Percentiles rank a stretch among this genome's conserved stretches.
Evolutionary conservation across 2,329 filamentous ascomycete genomes (phyloP).

Genomic region (Trichoderma koningiopsis): DNA sequence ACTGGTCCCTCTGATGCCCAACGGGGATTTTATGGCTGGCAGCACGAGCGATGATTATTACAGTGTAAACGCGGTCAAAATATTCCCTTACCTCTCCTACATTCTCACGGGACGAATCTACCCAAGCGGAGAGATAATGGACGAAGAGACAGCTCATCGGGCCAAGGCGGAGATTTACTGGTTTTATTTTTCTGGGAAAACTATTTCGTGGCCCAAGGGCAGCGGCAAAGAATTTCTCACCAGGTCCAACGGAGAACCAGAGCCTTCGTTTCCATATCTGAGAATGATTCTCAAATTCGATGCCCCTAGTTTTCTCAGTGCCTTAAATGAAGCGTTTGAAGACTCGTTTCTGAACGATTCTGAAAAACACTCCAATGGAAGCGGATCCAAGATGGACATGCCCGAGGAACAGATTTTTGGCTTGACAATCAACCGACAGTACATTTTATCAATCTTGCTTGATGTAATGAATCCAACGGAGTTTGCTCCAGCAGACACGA

Average conservation of each 20-base stretch:
- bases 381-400: conserved; percentile 49
- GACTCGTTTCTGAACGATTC: conserved; percentile 88
- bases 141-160: conserved; percentile 68
- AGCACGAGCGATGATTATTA: conserved; percentile 63
- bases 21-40: conserved; percentile 54
- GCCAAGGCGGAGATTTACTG: conserved; percentile 91
- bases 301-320: conserved; percentile 88
- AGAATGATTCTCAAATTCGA: conserved; percentile 85
- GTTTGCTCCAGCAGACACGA: conserved; percentile 78
- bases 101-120: conserved; percentile 88
- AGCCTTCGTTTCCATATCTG: conserved; percentile 83
- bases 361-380: conserved; percentile 60
- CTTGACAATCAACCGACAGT: conserved; percentile 82
- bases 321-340: conserved; percentile 96
- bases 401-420: conserved; percentile 68
- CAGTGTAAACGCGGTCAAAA: conserved; percentile 76
- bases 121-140: conserved; percentile 76
- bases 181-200: conserved; percentile 87
- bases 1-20: conserved; percentile 60
- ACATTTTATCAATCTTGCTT: conserved; percentile 85
- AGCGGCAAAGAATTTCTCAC: conserved; percentile 64
- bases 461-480: conserved; percentile 82
- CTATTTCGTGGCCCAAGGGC: conserved; percentile 71
- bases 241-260: conserved; percentile 54
- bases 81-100: conserved; percentile 94